Evolutionary conservation across 2,329 filamentous ascomycete species (phyloP), one percentile per base, ranked within the genome.

Genomic region (Aspergillus fumigatus): DNA sequence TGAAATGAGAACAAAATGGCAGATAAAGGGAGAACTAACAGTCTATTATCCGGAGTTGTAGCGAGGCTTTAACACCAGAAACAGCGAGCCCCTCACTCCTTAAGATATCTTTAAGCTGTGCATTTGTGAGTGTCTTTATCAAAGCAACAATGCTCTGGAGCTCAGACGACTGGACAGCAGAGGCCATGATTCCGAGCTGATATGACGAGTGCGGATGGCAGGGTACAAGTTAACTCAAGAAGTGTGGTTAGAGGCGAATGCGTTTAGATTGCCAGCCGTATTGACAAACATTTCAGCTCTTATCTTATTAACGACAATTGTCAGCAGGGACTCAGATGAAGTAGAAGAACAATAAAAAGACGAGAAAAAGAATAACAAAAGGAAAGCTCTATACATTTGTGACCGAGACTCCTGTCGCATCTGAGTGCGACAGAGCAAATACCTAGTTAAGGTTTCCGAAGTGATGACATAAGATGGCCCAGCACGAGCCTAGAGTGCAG

Each of bases 41-140:
- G 57, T 84, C 79, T 61, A 88, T 84, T 59, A 97, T 89, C 66
- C 93, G 87, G 57, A 79, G 77, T 75, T 96, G 92, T 58, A 97
- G 79, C 45, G 89, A 84, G 35, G 86, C 84, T 79, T 99, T 99
- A 67, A 94, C 88, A 21, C 94, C 94, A 27, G 88, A 89, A 59
- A 90, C 88, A 62, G 84, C 83, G 38, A 96, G 79, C 49, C 86
- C 83, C 76, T 96, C 90, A 59, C 83, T 79, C 61, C 85, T 83
- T 69, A 93, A 89, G 62, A 97, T 87, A 52, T 81, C 81, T 66
- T 91, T 89, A 50, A 97, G 82, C 66, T 92, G 86, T 58, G 77
- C 78, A 68, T 85, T 86, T 54, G 85, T 77, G 52, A 87, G 73
- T 8, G 75, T 80, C 67, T 84, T 84, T 50, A 82, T 74, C 61